These are phyloP conservation scores for Suillus variegatus DNA, from an alignment of 768 basidiomycete species.

Conservation along the genomic window DNA sequence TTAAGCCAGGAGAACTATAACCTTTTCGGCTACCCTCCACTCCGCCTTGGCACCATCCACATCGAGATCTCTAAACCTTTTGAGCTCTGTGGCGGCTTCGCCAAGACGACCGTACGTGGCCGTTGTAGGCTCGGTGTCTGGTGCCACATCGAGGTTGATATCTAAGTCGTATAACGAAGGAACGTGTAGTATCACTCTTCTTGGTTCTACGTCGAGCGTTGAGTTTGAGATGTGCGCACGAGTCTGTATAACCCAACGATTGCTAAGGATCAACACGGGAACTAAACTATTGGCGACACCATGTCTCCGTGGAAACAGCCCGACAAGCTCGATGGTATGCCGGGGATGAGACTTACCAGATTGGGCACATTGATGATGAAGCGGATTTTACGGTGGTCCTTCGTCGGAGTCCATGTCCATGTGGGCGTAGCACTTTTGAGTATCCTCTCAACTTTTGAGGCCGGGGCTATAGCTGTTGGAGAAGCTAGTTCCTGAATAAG, in stretches of 20 bases:
- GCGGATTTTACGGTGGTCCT: constrained; percentile 41
- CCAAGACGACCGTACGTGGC: constrained; percentile 12
- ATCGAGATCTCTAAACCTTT: constrained; percentile 58
- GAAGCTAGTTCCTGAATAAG: constrained; percentile 36
- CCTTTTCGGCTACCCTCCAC: constrained; percentile 60
- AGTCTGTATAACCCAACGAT: constrained; percentile 38
- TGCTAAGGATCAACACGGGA: constrained; percentile 9
- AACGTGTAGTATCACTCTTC: constrained; percentile 54
- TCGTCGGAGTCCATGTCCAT: constrained; percentile 55
- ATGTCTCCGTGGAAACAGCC: constrained; percentile 7
- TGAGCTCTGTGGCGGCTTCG: constrained; percentile 42
- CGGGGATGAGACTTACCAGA: constrained; percentile 47
- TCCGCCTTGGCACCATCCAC: constrained; percentile 66
- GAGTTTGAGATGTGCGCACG: constrained; percentile 44
- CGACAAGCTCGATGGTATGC: background rate
- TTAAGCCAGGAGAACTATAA: constrained; percentile 48
- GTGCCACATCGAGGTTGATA: constrained; percentile 48
- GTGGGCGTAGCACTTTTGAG: constrained; percentile 40
- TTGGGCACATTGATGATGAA: constrained; percentile 56
- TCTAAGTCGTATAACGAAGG: constrained; percentile 53
- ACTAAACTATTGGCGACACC: background rate
- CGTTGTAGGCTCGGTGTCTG: constrained; percentile 17
- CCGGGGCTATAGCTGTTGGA: constrained; percentile 41
- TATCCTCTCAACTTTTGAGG: constrained; percentile 41
- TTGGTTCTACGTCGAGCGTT: constrained; percentile 66